phyloP scores from a whole-genome alignment of 805 yeast species.

The Ogataea sp. region DNA sequence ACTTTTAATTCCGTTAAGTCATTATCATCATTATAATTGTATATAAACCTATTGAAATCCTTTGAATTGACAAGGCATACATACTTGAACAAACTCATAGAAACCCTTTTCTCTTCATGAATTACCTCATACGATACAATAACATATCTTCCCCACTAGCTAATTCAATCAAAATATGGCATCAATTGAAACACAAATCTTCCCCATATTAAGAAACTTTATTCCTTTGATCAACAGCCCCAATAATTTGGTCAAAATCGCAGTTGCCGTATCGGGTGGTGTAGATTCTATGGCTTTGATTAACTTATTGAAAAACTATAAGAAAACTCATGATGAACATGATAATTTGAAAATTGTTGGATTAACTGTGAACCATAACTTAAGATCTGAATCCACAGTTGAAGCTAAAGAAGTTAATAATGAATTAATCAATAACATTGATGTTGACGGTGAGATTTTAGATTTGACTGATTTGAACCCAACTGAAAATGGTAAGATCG shows the following conservation, averaged over 20 bases:
- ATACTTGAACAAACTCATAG: too few relatives aligned
- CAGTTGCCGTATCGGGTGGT: constrained; percentile 71
- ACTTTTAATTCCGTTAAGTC: too few relatives aligned
- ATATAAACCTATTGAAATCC: too few relatives aligned
- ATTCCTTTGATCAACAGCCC: not conserved
- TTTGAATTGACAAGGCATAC: too few relatives aligned
- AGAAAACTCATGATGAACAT: constrained; percentile 15
- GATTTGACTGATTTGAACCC: constrained; percentile 2
- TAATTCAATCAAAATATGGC: too few relatives aligned
- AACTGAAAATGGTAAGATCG: constrained; percentile 28
- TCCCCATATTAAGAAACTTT: constrained; percentile 21
- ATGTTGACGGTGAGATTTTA: not conserved
- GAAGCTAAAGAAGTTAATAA: constrained; percentile 39
- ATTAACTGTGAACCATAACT: constrained; percentile 58
- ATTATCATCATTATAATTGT: too few relatives aligned
- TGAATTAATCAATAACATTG: not conserved
- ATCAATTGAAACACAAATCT: not conserved
- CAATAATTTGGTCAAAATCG: constrained; percentile 15
- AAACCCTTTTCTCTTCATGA: too few relatives aligned
- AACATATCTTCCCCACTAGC: too few relatives aligned
- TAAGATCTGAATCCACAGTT: constrained; percentile 35
- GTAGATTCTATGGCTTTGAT: constrained; percentile 73
- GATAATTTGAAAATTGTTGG: constrained; percentile 33
- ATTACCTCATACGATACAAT: too few relatives aligned
- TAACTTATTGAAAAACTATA: constrained; percentile 34